These are phyloP conservation scores for Fusarium kyushuense DNA, from an alignment of 2,329 filamentous ascomycete genomes.

Conservation along the genomic window DNA sequence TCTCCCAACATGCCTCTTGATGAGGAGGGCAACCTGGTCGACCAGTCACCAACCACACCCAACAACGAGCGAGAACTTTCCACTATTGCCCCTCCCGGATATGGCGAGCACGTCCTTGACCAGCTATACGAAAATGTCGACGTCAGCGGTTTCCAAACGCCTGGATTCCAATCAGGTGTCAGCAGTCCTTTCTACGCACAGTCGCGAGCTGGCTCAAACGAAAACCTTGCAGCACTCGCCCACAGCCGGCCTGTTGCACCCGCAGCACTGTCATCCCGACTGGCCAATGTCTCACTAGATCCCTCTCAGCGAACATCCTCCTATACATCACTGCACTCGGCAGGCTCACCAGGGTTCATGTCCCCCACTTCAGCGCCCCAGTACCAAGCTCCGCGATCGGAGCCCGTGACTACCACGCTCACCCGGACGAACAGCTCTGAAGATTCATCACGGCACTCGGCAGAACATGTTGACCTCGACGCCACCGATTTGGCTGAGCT, in stretches of 20 bases:
- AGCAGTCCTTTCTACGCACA: conserved; percentile 82
- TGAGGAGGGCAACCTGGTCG: conserved; percentile 83
- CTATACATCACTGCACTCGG: conserved; percentile 59
- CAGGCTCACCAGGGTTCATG: conserved; percentile 59
- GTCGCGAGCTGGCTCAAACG: conserved; percentile 80
- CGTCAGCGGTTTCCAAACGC: conserved; percentile 82
- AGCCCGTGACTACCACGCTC: conserved; percentile 59
- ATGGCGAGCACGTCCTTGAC: conserved; percentile 90
- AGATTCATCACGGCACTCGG: conserved; percentile 65
- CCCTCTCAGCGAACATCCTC: conserved; percentile 60
- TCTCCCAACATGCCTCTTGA: conserved; percentile 92
- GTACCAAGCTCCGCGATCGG: conserved; percentile 55
- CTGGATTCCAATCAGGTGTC: conserved; percentile 76
- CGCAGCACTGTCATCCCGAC: conserved; percentile 70
- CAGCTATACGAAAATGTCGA: conserved; percentile 91
- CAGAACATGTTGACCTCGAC: conserved; percentile 67
- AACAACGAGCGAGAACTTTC: conserved; percentile 64
- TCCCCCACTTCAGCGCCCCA: conserved; percentile 57
- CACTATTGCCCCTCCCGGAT: conserved; percentile 86
- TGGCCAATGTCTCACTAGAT: conserved; percentile 76
- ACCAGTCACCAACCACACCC: conserved; percentile 63
- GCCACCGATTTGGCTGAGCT: conserved; percentile 73
- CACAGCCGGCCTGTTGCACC: conserved; percentile 55
- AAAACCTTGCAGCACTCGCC: conserved; percentile 74
- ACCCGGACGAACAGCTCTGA: conserved; percentile 68